Percentiles rank a stretch among this genome's conserved stretches.
Conservation (phyloP, 345 rosid genomes). For the Corchorus capsularis region DNA sequence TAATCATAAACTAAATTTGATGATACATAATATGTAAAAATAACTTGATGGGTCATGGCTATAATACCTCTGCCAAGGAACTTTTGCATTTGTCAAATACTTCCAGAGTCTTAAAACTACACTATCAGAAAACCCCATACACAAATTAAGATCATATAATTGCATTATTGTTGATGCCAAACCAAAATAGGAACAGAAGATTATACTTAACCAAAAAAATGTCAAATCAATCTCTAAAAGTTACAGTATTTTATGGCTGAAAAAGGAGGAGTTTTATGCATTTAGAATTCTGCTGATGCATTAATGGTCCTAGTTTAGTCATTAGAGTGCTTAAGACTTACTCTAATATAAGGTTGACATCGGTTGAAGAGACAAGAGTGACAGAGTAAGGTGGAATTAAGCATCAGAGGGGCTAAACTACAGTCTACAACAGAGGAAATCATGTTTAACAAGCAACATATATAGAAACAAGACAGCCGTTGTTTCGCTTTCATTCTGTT, state of each 20-base stretch:
- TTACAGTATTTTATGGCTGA: no score
- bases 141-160: neutral
- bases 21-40: neutral
- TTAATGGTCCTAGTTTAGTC: neutral
- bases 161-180: no score
- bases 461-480: constrained; percentile 8
- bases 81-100: no score
- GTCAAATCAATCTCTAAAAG: neutral
- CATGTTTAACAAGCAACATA: neutral
- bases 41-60: no score
- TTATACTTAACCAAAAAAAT: neutral
- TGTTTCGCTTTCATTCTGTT: constrained; percentile 2
- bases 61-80: neutral
- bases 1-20: neutral
- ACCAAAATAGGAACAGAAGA: neutral
- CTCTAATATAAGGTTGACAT: neutral
- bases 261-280: neutral
- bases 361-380: neutral
- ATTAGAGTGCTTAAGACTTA: constrained; percentile 1
- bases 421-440: neutral
- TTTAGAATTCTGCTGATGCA: neutral
- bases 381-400: neutral
- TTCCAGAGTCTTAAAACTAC: no score
- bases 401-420: neutral
- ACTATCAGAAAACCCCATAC: neutral